Percentiles rank a stretch among this genome's conserved stretches.
Conservation (phyloP, 352 stramenopile genomes). For the Globisporangium echinulatum region DNA sequence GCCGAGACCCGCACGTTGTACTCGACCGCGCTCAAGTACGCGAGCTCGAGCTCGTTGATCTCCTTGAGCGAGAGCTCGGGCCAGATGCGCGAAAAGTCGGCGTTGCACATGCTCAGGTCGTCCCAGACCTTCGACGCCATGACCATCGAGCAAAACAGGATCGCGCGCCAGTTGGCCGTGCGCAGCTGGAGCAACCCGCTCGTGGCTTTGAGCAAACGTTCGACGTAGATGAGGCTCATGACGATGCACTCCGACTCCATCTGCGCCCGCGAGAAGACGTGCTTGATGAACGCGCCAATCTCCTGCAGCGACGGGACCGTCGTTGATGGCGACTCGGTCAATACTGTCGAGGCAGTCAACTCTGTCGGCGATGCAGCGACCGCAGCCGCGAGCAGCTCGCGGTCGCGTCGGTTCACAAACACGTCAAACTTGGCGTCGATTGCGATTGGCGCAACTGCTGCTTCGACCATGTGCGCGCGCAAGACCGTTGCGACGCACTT, state of each 20-base stretch:
- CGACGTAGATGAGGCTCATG: constrained; percentile 97
- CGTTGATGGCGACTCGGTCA: constrained; percentile 1
- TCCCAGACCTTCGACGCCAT: constrained; percentile 97
- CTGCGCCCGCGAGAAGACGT: constrained; percentile 88
- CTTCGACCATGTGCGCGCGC: constrained; percentile 93
- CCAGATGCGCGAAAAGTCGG: constrained; percentile 94
- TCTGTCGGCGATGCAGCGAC: not conserved
- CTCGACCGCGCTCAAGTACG: constrained; percentile 87
- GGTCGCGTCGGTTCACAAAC: constrained; percentile 58
- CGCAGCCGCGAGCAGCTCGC: constrained; percentile 12
- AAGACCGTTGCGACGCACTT: constrained; percentile 94
- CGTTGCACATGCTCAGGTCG: constrained; percentile 97
- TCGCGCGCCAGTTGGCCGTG: constrained; percentile 89
- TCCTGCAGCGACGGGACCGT: constrained; percentile 83
- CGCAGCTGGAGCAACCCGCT: constrained; percentile 72
- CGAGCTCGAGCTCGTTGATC: constrained; percentile 95
- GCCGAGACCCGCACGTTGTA: constrained; percentile 87
- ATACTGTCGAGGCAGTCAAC: too few species aligned
- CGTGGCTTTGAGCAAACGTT: constrained; percentile 92
- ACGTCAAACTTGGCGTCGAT: constrained; percentile 56
- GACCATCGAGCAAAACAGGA: constrained; percentile 96
- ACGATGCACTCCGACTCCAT: constrained; percentile 97
- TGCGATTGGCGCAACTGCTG: constrained; percentile 44
- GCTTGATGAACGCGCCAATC: constrained; percentile 91
- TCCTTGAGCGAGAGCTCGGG: constrained; percentile 87